phyloP scores from a whole-genome alignment of 148 eudicot genomes.

The Rhododendron henanense region DNA sequence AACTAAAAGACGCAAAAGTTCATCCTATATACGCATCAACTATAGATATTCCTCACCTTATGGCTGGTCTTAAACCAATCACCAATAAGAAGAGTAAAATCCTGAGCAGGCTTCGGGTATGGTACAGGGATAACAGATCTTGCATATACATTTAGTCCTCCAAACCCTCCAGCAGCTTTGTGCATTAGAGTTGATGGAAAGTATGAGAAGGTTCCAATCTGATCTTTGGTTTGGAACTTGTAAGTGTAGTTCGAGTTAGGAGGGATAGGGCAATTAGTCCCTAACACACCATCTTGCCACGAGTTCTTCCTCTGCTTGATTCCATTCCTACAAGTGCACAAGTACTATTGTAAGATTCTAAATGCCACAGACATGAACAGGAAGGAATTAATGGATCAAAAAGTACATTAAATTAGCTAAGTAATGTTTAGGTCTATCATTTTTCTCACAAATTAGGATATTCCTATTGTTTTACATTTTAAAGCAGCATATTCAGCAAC shows the following conservation, averaged over 20 bases:
- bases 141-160: constrained; percentile 68
- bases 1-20: neutral
- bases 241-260: constrained; percentile 75
- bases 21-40: neutral
- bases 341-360: neutral
- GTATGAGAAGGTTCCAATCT: constrained; percentile 80
- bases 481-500: neutral
- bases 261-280: constrained; percentile 85
- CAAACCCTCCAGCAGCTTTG: constrained; percentile 87
- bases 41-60: constrained; percentile 41
- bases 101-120: constrained; percentile 68
- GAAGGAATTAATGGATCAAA: neutral
- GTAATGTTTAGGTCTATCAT: neutral
- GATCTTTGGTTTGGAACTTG: constrained; percentile 82
- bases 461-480: neutral
- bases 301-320: constrained; percentile 94
- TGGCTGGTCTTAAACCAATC: constrained; percentile 73
- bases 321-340: constrained; percentile 60
- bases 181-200: constrained; percentile 87
- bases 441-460: neutral
- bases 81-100: constrained; percentile 69
- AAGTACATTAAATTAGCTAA: neutral
- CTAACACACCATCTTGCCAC: constrained; percentile 94
- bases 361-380: neutral
- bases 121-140: constrained; percentile 77